Percentiles rank a stretch among this genome's conserved stretches.
These are phyloP conservation scores for Fragaria nilgerrensis DNA, from an alignment of 306 rosid species.

Conservation along the genomic window DNA sequence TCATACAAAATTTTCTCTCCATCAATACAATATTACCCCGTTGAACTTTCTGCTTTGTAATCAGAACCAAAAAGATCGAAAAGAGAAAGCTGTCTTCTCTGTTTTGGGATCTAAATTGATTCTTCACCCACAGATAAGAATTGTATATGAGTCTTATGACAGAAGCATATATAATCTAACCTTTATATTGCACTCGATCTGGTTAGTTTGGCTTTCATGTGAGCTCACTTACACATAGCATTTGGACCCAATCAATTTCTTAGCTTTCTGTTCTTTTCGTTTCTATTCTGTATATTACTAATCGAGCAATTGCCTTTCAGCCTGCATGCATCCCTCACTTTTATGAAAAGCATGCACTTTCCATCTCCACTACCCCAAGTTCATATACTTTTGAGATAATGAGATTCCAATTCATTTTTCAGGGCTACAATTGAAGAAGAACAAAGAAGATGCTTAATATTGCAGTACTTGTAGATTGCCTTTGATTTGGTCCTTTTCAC, in stretches of 20 bases:
- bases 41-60: background rate
- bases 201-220: conserved; percentile 1
- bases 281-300: background rate
- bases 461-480: conserved; percentile 8
- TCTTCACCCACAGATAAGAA: background rate
- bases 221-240: background rate
- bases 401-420: background rate
- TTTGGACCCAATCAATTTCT: background rate
- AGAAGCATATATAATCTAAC: background rate
- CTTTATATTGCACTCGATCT: background rate
- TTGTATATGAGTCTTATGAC: background rate
- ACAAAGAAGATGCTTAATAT: conserved; percentile 10
- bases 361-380: conserved; percentile 4
- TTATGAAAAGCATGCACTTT: background rate
- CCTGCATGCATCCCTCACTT: background rate
- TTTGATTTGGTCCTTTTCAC: conserved; percentile 18
- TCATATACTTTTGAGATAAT: background rate
- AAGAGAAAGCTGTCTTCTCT: background rate
- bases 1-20: background rate
- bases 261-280: background rate
- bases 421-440: background rate
- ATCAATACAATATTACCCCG: background rate
- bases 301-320: background rate
- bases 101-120: conserved; percentile 1
- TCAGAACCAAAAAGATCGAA: background rate